Conservation (phyloP, 2,329 filamentous ascomycete genomes). For the Diaporthe ampelina region DNA sequence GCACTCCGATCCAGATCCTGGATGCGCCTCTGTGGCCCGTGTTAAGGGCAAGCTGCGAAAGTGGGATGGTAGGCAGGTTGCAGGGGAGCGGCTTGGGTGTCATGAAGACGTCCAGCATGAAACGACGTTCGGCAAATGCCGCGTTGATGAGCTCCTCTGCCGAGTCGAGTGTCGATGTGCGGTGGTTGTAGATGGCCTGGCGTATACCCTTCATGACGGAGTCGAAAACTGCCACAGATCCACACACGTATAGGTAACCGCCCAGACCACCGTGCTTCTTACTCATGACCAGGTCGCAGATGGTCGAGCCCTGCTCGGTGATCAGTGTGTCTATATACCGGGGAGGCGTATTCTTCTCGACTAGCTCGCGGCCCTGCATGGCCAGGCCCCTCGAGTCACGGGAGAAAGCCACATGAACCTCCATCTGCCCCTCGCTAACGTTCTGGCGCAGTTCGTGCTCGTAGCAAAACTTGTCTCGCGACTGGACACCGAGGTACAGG, state of each 20-base stretch:
- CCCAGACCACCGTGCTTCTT: constrained; percentile 67
- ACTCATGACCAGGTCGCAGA: constrained; percentile 69
- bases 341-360: constrained; percentile 63
- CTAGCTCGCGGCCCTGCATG: constrained; percentile 53
- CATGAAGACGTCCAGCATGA: constrained; percentile 72
- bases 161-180: constrained; percentile 64
- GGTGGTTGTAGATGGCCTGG: constrained; percentile 68
- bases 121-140: constrained; percentile 67
- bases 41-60: constrained; percentile 63
- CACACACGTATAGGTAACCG: constrained; percentile 64
- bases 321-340: constrained; percentile 68
- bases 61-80: constrained; percentile 63
- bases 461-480: constrained; percentile 65
- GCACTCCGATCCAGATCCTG: constrained; percentile 66
- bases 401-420: constrained; percentile 67
- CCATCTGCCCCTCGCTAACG: constrained; percentile 62
- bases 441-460: constrained; percentile 62
- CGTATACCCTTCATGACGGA: constrained; percentile 69
- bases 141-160: constrained; percentile 64
- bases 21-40: constrained; percentile 63
- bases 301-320: constrained; percentile 62
- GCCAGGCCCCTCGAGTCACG: constrained; percentile 62
- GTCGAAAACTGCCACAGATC: constrained; percentile 64
- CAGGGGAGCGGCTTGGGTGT: constrained; percentile 65
- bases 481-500: constrained; percentile 66